Evolutionary conservation across 805 yeast species (phyloP).

Genomic region (Yamadazyma phyllophila): DNA sequence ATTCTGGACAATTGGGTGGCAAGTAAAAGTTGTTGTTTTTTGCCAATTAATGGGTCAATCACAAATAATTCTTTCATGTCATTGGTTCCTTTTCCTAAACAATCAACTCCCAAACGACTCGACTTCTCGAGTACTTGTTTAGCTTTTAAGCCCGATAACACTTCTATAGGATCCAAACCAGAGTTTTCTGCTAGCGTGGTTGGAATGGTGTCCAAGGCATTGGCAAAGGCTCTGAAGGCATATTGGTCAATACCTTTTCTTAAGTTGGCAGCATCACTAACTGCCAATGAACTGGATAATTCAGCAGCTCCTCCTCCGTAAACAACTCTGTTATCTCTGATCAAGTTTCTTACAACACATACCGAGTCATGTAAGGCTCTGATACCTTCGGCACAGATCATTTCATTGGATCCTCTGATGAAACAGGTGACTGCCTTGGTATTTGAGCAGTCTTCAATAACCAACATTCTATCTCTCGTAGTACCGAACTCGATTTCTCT

Average conservation of each 20-base stretch:
- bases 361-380: constrained; percentile 95
- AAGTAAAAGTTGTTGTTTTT: constrained; percentile 89
- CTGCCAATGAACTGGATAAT: constrained; percentile 87
- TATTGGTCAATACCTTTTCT: constrained; percentile 96
- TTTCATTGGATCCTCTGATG: constrained; percentile 92
- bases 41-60: constrained; percentile 95
- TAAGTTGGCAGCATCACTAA: constrained; percentile 85
- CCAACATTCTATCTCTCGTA: constrained; percentile 92
- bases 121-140: constrained; percentile 74
- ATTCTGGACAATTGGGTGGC: constrained; percentile 98
- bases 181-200: constrained; percentile 96
- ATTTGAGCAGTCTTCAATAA: constrained; percentile 85
- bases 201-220: constrained; percentile 88
- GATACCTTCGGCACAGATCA: constrained; percentile 96
- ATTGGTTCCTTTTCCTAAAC: constrained; percentile 81
- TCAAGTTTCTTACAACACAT: constrained; percentile 95
- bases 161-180: constrained; percentile 91
- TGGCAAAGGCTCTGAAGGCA: constrained; percentile 93
- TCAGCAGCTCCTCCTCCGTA: constrained; percentile 99
- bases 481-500: constrained; percentile 94
- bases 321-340: constrained; percentile 90
- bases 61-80: constrained; percentile 95
- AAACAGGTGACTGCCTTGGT: constrained; percentile 89
- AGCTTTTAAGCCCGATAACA: constrained; percentile 78
- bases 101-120: constrained; percentile 85